Base-by-base conservation (phyloP, 1,139 yeast species). In the Saccharomyces hybrid region DNA sequence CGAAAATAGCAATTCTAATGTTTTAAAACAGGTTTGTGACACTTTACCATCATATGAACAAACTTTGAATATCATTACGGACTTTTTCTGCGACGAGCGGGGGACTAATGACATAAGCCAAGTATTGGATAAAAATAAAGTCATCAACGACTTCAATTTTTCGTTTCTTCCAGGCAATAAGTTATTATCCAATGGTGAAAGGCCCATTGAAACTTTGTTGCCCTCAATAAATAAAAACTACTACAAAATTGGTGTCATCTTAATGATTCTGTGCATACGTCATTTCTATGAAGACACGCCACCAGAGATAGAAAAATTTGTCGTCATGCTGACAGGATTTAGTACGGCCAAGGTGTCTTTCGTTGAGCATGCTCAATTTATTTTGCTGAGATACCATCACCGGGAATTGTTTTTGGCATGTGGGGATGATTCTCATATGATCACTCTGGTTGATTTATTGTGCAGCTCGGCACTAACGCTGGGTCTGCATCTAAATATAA, bases 401-500 rank as follows among this genome's bases (percentile, higher is more conserved):
- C 57, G 62, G 23, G 56, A 52, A 19, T 44, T 57, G 3, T 63
- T 60, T 16, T 46, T 42, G 5, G 63, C 64, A 3, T 48, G 66
- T 27, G 68, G 67, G 31, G 75, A 70, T 50, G 62, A 64, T 29
- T 52, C 69, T 0, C 63, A 69, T 53, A 27, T 60, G 16, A 52
- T 60, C 8, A 50, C 52, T n/a, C 49, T 67, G 2, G 58, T 64
- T 9, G 65, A 61, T 42, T 46, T 55, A 2, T 61, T 71, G 23
- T 55, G 66, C 3, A 57, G 58, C 26, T 62, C 69, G 54, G 68
- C 72, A 0, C 38, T 66, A 3, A 51, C 61, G 0, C 53, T 72
- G 54, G 75, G 75, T 1, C 56, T 73, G n/a, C 65, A 71, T 49
- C 57, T 62, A 16, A 60, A 70, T 52, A 64, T 70, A 14, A 61